These are phyloP conservation scores for Lanmaoa pseudosensibilis DNA, from an alignment of 768 basidiomycete species.

Conservation along the genomic window DNA sequence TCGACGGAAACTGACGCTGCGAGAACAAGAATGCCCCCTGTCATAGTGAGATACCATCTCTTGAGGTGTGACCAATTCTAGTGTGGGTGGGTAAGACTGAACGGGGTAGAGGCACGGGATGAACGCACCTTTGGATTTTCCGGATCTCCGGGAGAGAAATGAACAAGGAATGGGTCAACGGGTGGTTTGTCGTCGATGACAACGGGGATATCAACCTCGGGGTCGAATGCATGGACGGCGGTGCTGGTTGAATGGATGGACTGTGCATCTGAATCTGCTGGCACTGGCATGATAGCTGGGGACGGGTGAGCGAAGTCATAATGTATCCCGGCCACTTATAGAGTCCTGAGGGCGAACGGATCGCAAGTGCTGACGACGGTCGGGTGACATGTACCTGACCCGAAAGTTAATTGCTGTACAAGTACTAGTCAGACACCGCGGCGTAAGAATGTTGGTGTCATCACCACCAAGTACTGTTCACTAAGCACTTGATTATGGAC, in stretches of 20 bases:
- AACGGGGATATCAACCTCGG: conserved; percentile 8
- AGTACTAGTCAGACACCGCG: neutral
- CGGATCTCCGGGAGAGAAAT: conserved; percentile 39
- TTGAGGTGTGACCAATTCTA: conserved; percentile 50
- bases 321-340: conserved; percentile 12
- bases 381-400: conserved; percentile 4
- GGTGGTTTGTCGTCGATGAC: conserved; percentile 9
- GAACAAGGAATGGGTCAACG: conserved; percentile 33
- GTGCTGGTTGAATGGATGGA: conserved; percentile 16
- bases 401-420: neutral
- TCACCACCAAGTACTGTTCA: no score
- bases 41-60: conserved; percentile 54
- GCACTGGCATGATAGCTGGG: conserved; percentile 10
- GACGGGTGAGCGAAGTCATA: neutral
- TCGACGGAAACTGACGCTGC: conserved; percentile 44
- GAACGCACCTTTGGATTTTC: conserved; percentile 46
- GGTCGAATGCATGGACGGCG: conserved; percentile 14
- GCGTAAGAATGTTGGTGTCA: neutral
- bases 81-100: neutral
- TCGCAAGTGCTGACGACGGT: conserved; percentile 20
- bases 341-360: neutral
- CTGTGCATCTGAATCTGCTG: conserved; percentile 17
- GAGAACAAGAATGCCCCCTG: conserved; percentile 50
- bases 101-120: neutral
- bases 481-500: conserved; percentile 54